A percentile compares a stretch with the other conserved stretches of the same genome.
These are phyloP conservation scores for Kwoniella europaea DNA, from an alignment of 768 basidiomycete species.

Conservation along the genomic window DNA sequence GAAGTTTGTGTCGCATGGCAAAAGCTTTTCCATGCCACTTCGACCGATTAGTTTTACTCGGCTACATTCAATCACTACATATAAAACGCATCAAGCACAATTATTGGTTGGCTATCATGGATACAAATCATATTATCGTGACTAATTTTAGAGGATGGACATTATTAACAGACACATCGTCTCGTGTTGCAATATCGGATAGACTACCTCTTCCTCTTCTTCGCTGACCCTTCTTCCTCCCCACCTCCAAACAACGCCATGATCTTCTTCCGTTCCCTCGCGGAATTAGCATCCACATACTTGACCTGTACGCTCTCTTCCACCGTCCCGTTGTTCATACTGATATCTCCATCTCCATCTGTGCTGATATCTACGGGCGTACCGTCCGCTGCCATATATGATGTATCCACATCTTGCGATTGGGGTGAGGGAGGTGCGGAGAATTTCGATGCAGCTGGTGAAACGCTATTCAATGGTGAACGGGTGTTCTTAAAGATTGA, in stretches of 20 bases:
- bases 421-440: slow-evolving; percentile 3
- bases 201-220: slow-evolving; percentile 14
- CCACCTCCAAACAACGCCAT: slow-evolving; percentile 38
- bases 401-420: background rate
- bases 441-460: slow-evolving; percentile 20
- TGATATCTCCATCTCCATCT: slow-evolving; percentile 2
- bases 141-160: too few species aligned
- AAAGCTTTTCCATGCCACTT: too few species aligned
- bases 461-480: slow-evolving; percentile 19
- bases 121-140: too few species aligned
- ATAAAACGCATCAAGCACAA: too few species aligned
- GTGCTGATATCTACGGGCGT: slow-evolving; percentile 1
- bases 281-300: slow-evolving; percentile 48
- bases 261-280: slow-evolving; percentile 47
- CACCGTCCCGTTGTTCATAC: background rate
- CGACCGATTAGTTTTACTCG: too few species aligned
- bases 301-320: slow-evolving; percentile 51
- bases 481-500: slow-evolving; percentile 1
- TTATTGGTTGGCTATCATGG: too few species aligned
- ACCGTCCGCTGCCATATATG: slow-evolving; percentile 10
- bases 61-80: too few species aligned
- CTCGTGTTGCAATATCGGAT: too few species aligned
- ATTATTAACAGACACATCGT: too few species aligned
- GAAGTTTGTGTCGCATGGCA: too few species aligned
- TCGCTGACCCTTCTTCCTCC: slow-evolving; percentile 3